Evolutionary conservation across 352 stramenopile genomes (phyloP), one percentile per base, ranked within the genome.

Genomic region (Blastocystis sp.): DNA sequence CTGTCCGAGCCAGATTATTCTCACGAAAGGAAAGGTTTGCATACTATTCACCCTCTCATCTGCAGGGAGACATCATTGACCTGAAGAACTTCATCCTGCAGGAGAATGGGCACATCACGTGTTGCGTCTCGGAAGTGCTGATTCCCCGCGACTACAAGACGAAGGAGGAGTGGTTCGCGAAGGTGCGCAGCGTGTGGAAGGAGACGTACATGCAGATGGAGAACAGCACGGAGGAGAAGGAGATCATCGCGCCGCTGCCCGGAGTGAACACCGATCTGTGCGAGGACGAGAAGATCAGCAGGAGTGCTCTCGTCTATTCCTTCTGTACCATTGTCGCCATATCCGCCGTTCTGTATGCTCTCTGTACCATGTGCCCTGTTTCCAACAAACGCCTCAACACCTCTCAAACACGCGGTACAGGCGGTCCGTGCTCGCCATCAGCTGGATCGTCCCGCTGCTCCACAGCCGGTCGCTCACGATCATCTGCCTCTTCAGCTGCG

Each of bases 361-460:
- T 84, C 28, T 84, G 66, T 69, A 38, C 34, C 66, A 84, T 84
- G 74, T 84, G 14, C 0, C n/a, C 1, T 79, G 48, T 70, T 69
- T 84, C 34, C 60, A 65, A 88, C 74, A 74, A 79, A 66, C 68
- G 68, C 42, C 14, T 93, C 90, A 97, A 89, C 96, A 99, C 14
- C 96, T 92, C 91, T 99, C 96, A 92, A 99, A 99, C 66, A 98
- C 96, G 89, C 96, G 96, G 91, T 98, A 99, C 59, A 99, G 92
- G 65, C 96, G 96, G 81, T 95, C 97, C 45, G 98, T 92, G 89
- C 93, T 95, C 38, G 96, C 95, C 17, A 98, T 90, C 24, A 94
- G 93, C 17, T 93, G 91, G 63, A 98, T 92, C 34, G 93, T 90
- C 57, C 91, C 79, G 48, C 90, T 90, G 28, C 91, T 90, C 4